Base-by-base conservation (phyloP, 2,329 filamentous ascomycete species). In the Aphanoascus verrucosus region DNA sequence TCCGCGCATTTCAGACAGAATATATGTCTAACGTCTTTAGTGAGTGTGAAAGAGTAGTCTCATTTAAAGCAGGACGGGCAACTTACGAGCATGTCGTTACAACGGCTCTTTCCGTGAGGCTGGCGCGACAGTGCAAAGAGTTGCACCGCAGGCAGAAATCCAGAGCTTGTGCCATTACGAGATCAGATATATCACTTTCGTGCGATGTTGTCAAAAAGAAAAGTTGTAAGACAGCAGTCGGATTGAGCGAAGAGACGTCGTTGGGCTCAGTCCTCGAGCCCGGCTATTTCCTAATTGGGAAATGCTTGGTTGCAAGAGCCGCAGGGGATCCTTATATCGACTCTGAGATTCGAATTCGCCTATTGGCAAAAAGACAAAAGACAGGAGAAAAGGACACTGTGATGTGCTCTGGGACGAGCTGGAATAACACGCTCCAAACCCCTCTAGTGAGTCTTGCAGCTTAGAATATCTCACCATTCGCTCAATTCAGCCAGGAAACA, bases 51-150 rank as follows among this genome's bases (percentile, higher is more conserved):
- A 6, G 34, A 19, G 46, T 8, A 14, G 14, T 23, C n/a, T 4
- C 11, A 15, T 14, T 8, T 12, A 6, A 2, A 17, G 17, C 32
- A 31, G 3, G 19, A 51, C 57, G 35, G 15, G 43, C 17, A 5
- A 66, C 73, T 60, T 66, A 86, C 88, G 85, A 88, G 80, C 90
- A 97, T 12, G 86, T 93, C 3, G 90, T 95, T 34, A 95, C 88
- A 1, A 95, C 77, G 9, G 88, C 90, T 57, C 78, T 77, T 40
- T 86, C 81, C 34, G 73, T 76, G 34, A 95, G 76, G 59, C 83
- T 79, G 40, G 73, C 74, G 45, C 87, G 80, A 63, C 91, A 96
- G 57, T 83, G 85, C 35, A 90, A 75, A 28, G 81, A 79, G 66
- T 96, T 96, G 74, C 91, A 96, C 35, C 81, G 79, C 20, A 95